Conservation (phyloP, 352 stramenopile genomes). For the Globisporangium polare region DNA sequence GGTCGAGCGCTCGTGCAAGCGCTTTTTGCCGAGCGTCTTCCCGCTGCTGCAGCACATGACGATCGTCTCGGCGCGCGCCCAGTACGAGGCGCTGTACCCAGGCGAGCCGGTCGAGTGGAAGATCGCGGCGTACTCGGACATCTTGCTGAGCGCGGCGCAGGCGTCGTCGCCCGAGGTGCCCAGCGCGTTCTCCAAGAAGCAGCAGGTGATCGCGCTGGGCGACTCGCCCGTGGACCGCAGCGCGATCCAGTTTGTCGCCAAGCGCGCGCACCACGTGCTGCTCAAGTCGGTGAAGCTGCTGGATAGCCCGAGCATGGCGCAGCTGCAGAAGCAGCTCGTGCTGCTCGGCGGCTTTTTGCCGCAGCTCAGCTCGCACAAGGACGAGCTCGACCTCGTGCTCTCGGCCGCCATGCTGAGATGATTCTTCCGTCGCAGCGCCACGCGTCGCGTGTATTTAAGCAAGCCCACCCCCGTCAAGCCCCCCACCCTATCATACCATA, state of each 20-base stretch:
- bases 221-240: conserved; percentile 71
- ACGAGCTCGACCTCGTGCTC: conserved; percentile 69
- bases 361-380: conserved; percentile 58
- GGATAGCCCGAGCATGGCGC: conserved; percentile 66
- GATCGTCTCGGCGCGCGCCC: conserved; percentile 60
- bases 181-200: conserved; percentile 23
- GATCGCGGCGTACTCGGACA: conserved; percentile 59
- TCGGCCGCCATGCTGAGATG: conserved; percentile 68
- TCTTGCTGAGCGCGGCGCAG: conserved; percentile 31
- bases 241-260: conserved; percentile 63
- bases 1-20: conserved; percentile 71
- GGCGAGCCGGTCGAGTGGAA: conserved; percentile 75
- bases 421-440: background rate
- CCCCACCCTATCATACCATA: conserved; percentile 6
- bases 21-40: conserved; percentile 58
- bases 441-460: background rate
- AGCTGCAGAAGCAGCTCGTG: conserved; percentile 67
- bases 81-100: conserved; percentile 58
- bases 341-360: conserved; percentile 55
- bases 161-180: conserved; percentile 18
- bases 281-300: conserved; percentile 81
- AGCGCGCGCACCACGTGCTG: conserved; percentile 38
- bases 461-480: background rate
- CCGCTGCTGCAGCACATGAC: conserved; percentile 54
- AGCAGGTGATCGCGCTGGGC: conserved; percentile 69